A percentile compares a stretch with the other conserved stretches of the same genome.
Evolutionary conservation across 805 yeast species (phyloP).

Genomic region (Myxozyma udenii): DNA sequence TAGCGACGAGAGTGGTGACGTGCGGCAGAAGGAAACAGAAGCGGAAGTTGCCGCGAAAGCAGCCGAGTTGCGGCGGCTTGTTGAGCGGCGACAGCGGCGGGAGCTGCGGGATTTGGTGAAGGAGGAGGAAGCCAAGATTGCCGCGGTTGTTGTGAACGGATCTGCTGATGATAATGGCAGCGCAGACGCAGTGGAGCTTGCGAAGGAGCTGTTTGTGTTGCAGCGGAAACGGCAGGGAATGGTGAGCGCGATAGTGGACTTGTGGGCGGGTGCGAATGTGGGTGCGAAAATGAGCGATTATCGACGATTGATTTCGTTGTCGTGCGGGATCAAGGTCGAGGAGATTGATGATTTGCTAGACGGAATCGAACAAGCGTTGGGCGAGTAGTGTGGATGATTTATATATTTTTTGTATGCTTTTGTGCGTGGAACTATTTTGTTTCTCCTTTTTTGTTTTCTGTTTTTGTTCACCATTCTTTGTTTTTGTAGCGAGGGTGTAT

Average conservation of each 20-base stretch:
- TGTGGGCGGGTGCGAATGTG: slow-evolving; percentile 47
- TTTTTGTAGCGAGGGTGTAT: too few species aligned
- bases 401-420: neutral
- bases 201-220: slow-evolving; percentile 41
- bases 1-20: slow-evolving; percentile 1
- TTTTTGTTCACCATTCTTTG: neutral
- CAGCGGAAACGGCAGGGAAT: slow-evolving; percentile 45
- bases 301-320: slow-evolving; percentile 68
- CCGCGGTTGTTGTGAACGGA: neutral
- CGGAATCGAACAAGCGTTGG: slow-evolving; percentile 39
- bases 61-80: slow-evolving; percentile 42
- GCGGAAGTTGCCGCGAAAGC: slow-evolving; percentile 35
- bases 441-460: neutral
- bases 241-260: slow-evolving; percentile 50
- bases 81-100: slow-evolving; percentile 65
- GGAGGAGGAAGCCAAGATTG: slow-evolving; percentile 46
- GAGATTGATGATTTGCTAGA: slow-evolving; percentile 78
- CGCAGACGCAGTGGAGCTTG: slow-evolving; percentile 32
- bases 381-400: slow-evolving; percentile 7
- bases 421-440: neutral
- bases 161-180: neutral
- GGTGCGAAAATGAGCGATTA: slow-evolving; percentile 69
- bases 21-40: slow-evolving; percentile 25
- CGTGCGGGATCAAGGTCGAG: slow-evolving; percentile 74
- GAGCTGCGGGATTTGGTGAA: slow-evolving; percentile 58